Evolutionary conservation across 371 early-diverging fungal species (phyloP).

Genomic region (Mortierella polycephala): DNA sequence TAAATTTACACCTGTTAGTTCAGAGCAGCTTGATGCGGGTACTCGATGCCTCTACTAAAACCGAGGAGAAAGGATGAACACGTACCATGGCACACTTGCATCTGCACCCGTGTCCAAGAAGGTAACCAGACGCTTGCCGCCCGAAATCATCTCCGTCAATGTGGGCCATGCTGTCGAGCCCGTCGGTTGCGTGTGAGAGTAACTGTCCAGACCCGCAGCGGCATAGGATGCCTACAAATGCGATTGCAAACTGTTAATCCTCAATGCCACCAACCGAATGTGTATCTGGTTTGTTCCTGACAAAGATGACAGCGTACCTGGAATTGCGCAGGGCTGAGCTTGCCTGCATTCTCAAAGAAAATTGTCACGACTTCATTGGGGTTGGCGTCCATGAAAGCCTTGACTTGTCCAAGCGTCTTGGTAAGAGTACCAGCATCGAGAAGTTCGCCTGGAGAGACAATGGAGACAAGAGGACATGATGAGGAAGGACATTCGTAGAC

Average conservation of each 20-base stretch:
- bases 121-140: constrained; percentile 75
- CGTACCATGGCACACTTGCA: constrained; percentile 69
- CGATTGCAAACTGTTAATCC: no score
- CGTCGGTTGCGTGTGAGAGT: constrained; percentile 59
- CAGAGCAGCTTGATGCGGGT: no score
- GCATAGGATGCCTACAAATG: constrained; percentile 57
- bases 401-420: constrained; percentile 60
- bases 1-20: no score
- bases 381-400: constrained; percentile 68
- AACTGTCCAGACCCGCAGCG: constrained; percentile 67
- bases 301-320: constrained; percentile 9
- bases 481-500: background rate
- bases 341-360: constrained; percentile 73
- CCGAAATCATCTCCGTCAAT: constrained; percentile 67
- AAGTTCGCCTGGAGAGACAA: constrained; percentile 39
- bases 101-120: constrained; percentile 70
- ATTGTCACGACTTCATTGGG: constrained; percentile 76
- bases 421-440: constrained; percentile 69
- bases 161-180: constrained; percentile 74
- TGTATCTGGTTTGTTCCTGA: no score
- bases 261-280: no score
- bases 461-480: background rate
- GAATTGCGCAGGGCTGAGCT: constrained; percentile 62
- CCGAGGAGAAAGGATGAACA: background rate
- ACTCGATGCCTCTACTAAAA: no score